These are phyloP conservation scores for Xylariaceae sp. DNA, from an alignment of 2,329 filamentous ascomycete genomes.

Conservation along the genomic window DNA sequence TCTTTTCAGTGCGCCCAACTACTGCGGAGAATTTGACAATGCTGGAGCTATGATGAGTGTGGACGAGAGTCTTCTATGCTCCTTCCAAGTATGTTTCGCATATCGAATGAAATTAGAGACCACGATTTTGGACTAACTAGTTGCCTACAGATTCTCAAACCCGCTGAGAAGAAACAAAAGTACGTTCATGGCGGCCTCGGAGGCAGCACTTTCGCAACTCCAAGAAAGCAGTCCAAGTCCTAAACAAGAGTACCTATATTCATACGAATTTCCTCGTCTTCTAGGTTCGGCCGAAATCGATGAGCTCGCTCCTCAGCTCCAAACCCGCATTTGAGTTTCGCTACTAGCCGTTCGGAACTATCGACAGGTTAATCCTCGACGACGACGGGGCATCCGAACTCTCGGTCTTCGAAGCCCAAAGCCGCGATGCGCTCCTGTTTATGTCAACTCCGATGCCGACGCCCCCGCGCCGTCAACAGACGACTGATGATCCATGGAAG, in stretches of 20 bases:
- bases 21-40: conserved; percentile 99
- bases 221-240: conserved; percentile 71
- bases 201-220: conserved; percentile 73
- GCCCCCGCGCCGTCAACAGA: conserved; percentile 28
- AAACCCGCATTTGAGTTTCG: conserved; percentile 33
- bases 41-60: conserved; percentile 99
- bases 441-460: conserved; percentile 19
- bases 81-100: conserved; percentile 78
- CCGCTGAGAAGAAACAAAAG: conserved; percentile 99
- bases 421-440: conserved; percentile 26
- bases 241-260: conserved; percentile 72
- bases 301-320: conserved; percentile 57
- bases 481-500: conserved; percentile 34
- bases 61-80: conserved; percentile 96
- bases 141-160: conserved; percentile 84
- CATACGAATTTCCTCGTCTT: conserved; percentile 77
- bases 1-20: conserved; percentile 97
- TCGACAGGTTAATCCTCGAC: conserved; percentile 34
- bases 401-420: conserved; percentile 13
- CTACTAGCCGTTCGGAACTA: conserved; percentile 33
- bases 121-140: conserved; percentile 29
- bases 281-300: conserved; percentile 91
- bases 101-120: not conserved
- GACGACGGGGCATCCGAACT: conserved; percentile 32
- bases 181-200: conserved; percentile 82